phyloP scores from a whole-genome alignment of 2,329 filamentous ascomycete species.

The Phialophora macrospora region DNA sequence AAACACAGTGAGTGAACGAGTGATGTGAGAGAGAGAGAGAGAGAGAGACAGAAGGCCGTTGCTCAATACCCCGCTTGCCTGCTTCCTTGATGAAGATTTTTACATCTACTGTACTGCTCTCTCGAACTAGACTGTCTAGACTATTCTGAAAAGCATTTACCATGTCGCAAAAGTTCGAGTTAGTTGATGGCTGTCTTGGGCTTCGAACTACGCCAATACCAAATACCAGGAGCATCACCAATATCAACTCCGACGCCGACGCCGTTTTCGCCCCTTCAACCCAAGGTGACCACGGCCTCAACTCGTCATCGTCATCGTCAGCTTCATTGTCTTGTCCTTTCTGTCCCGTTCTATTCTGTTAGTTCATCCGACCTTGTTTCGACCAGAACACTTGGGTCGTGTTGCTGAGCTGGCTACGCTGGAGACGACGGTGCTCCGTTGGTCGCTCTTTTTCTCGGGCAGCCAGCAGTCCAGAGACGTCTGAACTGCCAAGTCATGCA shows the following conservation, averaged over 20 bases:
- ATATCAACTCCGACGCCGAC: background rate
- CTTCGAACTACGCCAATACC: background rate
- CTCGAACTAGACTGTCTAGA: no score
- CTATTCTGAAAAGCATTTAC: background rate
- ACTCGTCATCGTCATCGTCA: background rate
- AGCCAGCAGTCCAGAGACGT: background rate
- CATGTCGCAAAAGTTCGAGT: background rate
- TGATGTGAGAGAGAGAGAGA: background rate
- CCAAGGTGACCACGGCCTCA: background rate
- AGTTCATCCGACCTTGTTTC: background rate
- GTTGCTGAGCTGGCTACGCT: background rate
- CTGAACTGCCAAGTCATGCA: background rate
- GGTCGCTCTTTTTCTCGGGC: background rate
- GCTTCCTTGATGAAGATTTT: no score
- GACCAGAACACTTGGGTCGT: background rate
- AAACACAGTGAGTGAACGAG: background rate
- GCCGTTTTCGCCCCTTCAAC: no score
- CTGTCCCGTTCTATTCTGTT: background rate
- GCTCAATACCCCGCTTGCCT: background rate
- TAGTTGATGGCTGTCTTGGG: background rate
- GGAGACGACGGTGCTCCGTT: no score
- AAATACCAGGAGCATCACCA: background rate
- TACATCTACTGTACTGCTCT: no score
- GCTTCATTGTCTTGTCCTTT: background rate
- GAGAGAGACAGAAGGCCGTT: background rate